A percentile compares a stretch with the other conserved stretches of the same genome.
phyloP scores from a whole-genome alignment of 2,329 filamentous ascomycete species.

The Chrysoporthe puriensis region DNA sequence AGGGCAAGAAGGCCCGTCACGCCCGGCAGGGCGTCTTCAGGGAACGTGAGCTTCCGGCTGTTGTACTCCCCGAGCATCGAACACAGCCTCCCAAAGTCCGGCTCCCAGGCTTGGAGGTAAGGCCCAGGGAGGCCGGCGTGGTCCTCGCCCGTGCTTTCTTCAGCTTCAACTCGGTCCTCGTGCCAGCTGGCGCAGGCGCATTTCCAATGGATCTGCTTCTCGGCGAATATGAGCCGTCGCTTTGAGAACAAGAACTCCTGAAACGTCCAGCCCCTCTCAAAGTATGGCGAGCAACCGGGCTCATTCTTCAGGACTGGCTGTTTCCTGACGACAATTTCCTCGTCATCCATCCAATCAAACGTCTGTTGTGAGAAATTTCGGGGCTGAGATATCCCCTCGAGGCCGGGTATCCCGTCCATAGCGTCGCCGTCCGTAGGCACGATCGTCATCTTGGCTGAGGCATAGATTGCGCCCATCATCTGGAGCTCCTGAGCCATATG shows the following conservation, averaged over 20 bases:
- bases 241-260: constrained; percentile 12
- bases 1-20: constrained; percentile 22
- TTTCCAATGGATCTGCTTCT: constrained; percentile 1
- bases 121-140: background rate
- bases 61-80: constrained; percentile 22
- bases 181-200: background rate
- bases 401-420: background rate
- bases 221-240: constrained; percentile 11
- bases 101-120: background rate
- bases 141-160: background rate
- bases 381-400: background rate
- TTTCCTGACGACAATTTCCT: background rate
- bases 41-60: constrained; percentile 24
- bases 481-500: constrained; percentile 1
- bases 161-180: background rate
- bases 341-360: background rate
- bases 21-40: constrained; percentile 26
- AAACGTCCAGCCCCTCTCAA: constrained; percentile 18
- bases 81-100: background rate
- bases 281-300: constrained; percentile 3
- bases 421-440: constrained; percentile 8
- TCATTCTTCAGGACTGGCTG: background rate
- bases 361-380: background rate
- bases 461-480: constrained; percentile 16
- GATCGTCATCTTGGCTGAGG: constrained; percentile 12